Evolutionary conservation across 2,329 filamentous ascomycete genomes (phyloP).

Genomic region (Aspergillus ibericus): DNA sequence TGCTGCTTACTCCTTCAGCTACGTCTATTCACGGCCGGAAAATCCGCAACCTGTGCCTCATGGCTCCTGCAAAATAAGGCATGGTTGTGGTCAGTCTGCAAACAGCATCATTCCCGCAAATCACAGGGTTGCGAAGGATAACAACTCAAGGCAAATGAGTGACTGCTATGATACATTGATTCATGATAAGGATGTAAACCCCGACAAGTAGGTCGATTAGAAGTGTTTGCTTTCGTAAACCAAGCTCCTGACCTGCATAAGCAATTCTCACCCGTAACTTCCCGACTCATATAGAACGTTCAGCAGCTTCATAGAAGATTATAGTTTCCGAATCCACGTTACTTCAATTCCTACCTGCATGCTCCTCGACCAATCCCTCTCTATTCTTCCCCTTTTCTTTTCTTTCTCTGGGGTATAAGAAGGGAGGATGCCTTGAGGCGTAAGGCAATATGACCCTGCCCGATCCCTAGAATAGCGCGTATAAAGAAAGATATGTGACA

Average conservation of each 20-base stretch:
- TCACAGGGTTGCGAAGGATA: neutral
- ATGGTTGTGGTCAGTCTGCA: neutral
- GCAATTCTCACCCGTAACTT: slow-evolving; percentile 18
- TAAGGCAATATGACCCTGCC: neutral
- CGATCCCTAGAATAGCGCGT: neutral
- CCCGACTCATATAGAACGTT: slow-evolving; percentile 19
- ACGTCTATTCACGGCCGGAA: neutral
- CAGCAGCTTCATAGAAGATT: slow-evolving; percentile 22
- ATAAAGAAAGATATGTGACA: neutral
- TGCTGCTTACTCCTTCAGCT: neutral
- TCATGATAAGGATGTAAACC: slow-evolving; percentile 1
- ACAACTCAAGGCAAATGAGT: slow-evolving; percentile 5
- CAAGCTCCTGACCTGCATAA: slow-evolving; percentile 20
- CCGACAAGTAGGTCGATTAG: slow-evolving; percentile 2
- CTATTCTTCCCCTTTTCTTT: neutral
- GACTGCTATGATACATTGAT: slow-evolving; percentile 12
- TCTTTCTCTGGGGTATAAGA: neutral
- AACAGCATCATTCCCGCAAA: neutral
- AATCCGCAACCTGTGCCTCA: neutral
- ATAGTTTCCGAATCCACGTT: slow-evolving; percentile 1
- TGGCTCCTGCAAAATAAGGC: neutral
- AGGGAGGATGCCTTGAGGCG: neutral
- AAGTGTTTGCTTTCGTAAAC: slow-evolving; percentile 13
- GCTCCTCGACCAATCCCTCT: neutral
- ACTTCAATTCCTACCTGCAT: neutral